Base-by-base conservation (phyloP, 176 grass and related monocot genomes). In the Cymbopogon citratus region DNA sequence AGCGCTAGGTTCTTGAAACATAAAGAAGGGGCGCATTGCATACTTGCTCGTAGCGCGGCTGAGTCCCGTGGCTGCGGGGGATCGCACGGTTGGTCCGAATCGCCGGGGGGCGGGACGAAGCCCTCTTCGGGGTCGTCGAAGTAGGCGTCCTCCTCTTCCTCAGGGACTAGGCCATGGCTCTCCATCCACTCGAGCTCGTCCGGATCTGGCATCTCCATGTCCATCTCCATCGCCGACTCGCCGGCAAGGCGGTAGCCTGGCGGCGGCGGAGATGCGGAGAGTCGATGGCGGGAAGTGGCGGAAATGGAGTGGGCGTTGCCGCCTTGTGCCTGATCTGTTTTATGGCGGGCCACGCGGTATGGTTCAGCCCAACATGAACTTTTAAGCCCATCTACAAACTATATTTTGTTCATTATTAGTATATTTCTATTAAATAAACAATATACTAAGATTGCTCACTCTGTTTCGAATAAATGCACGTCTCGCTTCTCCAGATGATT, bases 151-250 rank as follows among this genome's bases (percentile, higher is more conserved):
- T 84, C 76, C 72, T 66, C 84, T 81, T 92, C 90, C 45, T 92
- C 87, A 9, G 92, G 86, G 6, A 83, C 56, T 70, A 85, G 33
- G 19, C 81, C 52, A 48, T 91, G 77, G 78, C 84, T 90, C 70
- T 98, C 96, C 84, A 98, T 90, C 85, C 88, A 95, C 85, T 90
- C 88, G 27, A 98, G 87, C 91, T 98, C 96, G 76, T 90, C 91
- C 36, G 82, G 86, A 78, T 84, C 81, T 70, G 90, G 96, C 76
- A 98, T 88, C 21, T 88, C 96, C 84, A 91, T 88, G 31, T 90
- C 96, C 79, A 91, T 91, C 13, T 80, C 91, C 85, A 69, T 84
- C 61, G 46, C 75, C 62, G 81, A 8, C 52, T 29, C 64, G 56
- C 73, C 73, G 82, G 28, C 46, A 78, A 68, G 69, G 69, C 44